phyloP scores from a whole-genome alignment of 2,329 filamentous ascomycete genomes.

The Botrytis porri region DNA sequence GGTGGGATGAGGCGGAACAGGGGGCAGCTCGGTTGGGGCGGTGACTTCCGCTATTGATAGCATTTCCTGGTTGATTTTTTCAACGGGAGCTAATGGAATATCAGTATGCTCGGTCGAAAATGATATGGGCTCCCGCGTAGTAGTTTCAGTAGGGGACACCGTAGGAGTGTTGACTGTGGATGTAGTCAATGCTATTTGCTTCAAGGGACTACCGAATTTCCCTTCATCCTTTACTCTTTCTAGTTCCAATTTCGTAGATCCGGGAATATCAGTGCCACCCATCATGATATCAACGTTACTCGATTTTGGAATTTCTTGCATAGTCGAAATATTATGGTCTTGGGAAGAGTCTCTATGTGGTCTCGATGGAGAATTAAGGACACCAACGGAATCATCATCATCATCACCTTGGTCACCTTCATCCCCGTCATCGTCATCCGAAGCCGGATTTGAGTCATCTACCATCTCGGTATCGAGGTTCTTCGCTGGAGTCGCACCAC shows the following conservation, averaged over 20 bases:
- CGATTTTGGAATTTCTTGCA: constrained; percentile 21
- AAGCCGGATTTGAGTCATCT: constrained; percentile 34
- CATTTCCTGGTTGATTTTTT: constrained; percentile 26
- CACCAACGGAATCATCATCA: constrained; percentile 44
- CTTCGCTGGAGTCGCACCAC: constrained; percentile 20
- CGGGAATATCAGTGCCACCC: constrained; percentile 22
- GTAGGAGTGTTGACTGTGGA: constrained; percentile 34
- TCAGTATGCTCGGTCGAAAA: not conserved
- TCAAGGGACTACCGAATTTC: constrained; percentile 35
- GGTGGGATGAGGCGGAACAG: constrained; percentile 27
- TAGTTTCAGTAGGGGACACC: constrained; percentile 22
- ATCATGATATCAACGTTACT: constrained; percentile 22
- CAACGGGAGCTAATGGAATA: constrained; percentile 4
- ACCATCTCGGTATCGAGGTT: constrained; percentile 38
- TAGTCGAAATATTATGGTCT: constrained; percentile 20
- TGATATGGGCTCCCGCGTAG: not conserved
- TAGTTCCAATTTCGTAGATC: constrained; percentile 22
- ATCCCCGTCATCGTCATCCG: constrained; percentile 35
- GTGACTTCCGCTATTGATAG: constrained; percentile 22
- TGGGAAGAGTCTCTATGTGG: constrained; percentile 24
- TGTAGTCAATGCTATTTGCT: constrained; percentile 32
- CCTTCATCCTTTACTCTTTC: constrained; percentile 26
- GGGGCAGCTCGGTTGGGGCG: constrained; percentile 24
- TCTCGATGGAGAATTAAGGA: constrained; percentile 37
- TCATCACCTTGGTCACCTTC: constrained; percentile 43